Evolutionary conservation across 106 monocot species (phyloP), one percentile per base, ranked within the genome.

Genomic region (Dactylorhiza incarnata): DNA sequence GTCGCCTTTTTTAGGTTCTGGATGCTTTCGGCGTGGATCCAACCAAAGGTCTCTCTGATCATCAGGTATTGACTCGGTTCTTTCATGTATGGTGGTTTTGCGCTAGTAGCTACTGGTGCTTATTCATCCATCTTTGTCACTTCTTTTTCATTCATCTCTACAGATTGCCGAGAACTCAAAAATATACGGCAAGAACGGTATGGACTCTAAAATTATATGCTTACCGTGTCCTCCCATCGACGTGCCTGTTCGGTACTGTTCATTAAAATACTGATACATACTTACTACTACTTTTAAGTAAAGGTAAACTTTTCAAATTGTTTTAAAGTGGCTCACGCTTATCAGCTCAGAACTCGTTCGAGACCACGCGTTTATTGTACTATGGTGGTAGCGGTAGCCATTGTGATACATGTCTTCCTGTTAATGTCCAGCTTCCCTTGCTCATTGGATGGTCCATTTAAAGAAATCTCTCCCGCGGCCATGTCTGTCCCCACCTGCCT

Each of bases 11-110:
- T 54, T 80, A 94, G 97, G 97, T 99, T 46, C 67, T 99, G 72
- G 94, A 84, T 47, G 89, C 87, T 8, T 94, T 99, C 71, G 77
- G 85, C 52, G 97, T 99, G 61, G 97, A 99, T 91, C 97, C 87
- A 53, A 79, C 81, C 76, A 94, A 85, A 74, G 94, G 97, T 2
- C 90, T 99, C 23, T 77, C 84, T 0, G 94, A 99, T 83, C 75
- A 74, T 11, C 94, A 99, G 91, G 97, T 97, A 74, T 17, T 50
- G 16, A 13, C 9, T 26, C 9, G 22, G 6, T 75, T 44, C 11
- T 56, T 12, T 54, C 19, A 12, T 79, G 47, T 22, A 17, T 62
- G 10, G 37, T 66, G 48, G 12, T 55, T 43, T 29, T 48, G n/a
- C 15, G 8, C 15, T 7, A 10, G 4, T 12, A 3, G 49, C 79